A percentile compares a stretch with the other conserved stretches of the same genome.
phyloP scores from a whole-genome alignment of 805 yeast genomes.

The Candida silvicultrix region DNA sequence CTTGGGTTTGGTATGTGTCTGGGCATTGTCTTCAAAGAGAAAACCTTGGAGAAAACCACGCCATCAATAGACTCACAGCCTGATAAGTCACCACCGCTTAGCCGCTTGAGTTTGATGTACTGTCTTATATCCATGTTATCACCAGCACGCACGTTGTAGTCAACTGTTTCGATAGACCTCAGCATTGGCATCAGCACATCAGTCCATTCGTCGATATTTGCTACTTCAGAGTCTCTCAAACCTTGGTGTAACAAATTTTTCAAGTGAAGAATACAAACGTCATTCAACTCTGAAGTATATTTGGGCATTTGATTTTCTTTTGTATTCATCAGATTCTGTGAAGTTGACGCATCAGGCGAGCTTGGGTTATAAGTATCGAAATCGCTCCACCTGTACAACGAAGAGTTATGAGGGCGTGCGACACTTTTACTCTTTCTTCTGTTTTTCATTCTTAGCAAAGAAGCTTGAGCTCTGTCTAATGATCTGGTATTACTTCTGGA shows the following conservation, averaged over 20 bases:
- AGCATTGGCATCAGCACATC: conserved; percentile 43
- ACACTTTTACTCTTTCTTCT: conserved; percentile 48
- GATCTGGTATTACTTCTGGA: conserved; percentile 38
- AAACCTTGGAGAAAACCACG: conserved; percentile 72
- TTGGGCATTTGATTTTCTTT: conserved; percentile 5
- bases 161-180: conserved; percentile 49
- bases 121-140: conserved; percentile 83
- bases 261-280: conserved; percentile 36
- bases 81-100: conserved; percentile 64
- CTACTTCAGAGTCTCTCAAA: conserved; percentile 53
- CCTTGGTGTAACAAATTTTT: conserved; percentile 51
- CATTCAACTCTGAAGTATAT: conserved; percentile 24
- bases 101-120: conserved; percentile 79
- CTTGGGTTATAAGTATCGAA: conserved; percentile 10
- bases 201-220: conserved; percentile 53
- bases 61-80: conserved; percentile 70
- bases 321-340: conserved; percentile 5
- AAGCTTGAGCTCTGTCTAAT: conserved; percentile 59
- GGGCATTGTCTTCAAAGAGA: conserved; percentile 80
- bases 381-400: conserved; percentile 8
- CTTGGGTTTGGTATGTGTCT: conserved; percentile 56
- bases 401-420: conserved; percentile 24
- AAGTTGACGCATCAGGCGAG: conserved; percentile 26
- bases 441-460: conserved; percentile 52
- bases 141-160: conserved; percentile 52